Conservation (phyloP, 73 alveolate genomes). For the Tetrahymena borealis region DNA sequence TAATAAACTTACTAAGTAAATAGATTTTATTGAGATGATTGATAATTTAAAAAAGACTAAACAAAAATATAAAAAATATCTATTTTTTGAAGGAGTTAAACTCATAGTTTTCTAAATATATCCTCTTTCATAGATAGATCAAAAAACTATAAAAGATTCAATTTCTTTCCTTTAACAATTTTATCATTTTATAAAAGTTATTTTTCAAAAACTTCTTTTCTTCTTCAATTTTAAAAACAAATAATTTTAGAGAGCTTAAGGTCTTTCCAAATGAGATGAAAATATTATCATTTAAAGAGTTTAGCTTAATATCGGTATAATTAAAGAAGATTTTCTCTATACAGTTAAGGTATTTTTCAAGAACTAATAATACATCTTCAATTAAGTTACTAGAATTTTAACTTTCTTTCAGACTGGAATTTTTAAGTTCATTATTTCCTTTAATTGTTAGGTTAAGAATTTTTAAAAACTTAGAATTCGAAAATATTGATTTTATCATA, state of each 20-base stretch:
- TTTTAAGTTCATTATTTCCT: not conserved
- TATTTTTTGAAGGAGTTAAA: no score
- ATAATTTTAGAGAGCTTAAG: not conserved
- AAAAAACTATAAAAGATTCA: not conserved
- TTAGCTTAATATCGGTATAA: not conserved
- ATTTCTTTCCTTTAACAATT: not conserved
- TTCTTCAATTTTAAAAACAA: not conserved
- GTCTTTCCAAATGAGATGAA: not conserved
- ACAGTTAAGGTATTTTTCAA: not conserved
- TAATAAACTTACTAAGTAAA: no score
- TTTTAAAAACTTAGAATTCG: not conserved
- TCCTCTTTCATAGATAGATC: no score
- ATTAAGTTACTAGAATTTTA: not conserved
- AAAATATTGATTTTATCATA: not conserved
- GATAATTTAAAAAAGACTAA: no score
- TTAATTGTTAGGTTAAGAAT: not conserved
- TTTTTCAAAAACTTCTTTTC: not conserved
- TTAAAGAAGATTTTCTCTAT: not conserved
- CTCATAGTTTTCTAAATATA: no score
- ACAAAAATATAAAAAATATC: no score
- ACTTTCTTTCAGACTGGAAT: not conserved
- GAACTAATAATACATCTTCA: not conserved
- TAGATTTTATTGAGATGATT: no score
- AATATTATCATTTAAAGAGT: not conserved
- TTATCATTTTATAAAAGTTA: not conserved